A percentile compares a stretch with the other conserved stretches of the same genome.
phyloP scores from a whole-genome alignment of 2,329 filamentous ascomycete species.

The Fusarium tuaranense region DNA sequence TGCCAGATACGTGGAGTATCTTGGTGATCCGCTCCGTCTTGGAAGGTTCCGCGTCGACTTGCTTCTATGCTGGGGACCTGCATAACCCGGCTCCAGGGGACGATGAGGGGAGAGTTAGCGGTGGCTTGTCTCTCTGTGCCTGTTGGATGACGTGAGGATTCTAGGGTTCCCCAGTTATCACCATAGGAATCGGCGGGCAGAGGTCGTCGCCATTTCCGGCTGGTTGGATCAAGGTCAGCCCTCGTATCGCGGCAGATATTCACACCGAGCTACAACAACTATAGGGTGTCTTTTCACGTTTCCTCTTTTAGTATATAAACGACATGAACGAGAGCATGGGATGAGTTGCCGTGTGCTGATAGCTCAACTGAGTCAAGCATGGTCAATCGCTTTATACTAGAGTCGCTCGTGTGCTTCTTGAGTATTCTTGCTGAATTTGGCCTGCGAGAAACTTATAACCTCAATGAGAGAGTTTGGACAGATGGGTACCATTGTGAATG shows the following conservation, averaged over 20 bases:
- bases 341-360: background rate
- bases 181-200: background rate
- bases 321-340: background rate
- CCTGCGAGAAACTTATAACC: background rate
- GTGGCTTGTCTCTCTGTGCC: background rate
- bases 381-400: background rate
- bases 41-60: background rate
- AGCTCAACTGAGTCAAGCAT: background rate
- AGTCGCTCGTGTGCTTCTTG: background rate
- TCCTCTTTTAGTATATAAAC: background rate
- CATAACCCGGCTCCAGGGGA: background rate
- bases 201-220: background rate
- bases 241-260: background rate
- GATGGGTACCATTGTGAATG: background rate
- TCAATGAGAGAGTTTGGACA: too few species aligned
- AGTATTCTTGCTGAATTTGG: background rate
- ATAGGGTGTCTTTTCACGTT: accelerated
- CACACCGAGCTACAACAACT: background rate
- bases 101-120: background rate
- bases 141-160: background rate
- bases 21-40: background rate
- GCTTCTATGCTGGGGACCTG: background rate
- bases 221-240: background rate
- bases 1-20: background rate
- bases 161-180: background rate